These are phyloP conservation scores for Pleurozium schreberi DNA, from an alignment of 225 moss, liverwort and hornwort genomes.

Conservation along the genomic window DNA sequence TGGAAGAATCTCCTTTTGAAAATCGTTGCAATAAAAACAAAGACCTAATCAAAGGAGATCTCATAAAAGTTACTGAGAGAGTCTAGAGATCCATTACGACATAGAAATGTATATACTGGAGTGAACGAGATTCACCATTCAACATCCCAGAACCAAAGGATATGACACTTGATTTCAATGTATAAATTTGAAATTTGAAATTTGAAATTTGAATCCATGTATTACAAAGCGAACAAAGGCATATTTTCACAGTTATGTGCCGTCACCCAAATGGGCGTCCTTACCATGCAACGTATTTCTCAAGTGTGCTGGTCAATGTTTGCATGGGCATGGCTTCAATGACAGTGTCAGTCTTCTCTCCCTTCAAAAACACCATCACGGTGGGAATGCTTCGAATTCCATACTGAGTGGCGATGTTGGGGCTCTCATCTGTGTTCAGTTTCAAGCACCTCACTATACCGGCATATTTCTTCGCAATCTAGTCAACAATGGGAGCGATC, in stretches of 20 bases:
- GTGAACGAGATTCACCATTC: neutral
- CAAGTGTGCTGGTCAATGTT: slow-evolving; percentile 52
- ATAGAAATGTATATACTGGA: neutral
- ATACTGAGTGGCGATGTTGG: slow-evolving; percentile 63
- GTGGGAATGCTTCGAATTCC: slow-evolving; percentile 95
- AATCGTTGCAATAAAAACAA: neutral
- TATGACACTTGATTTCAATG: neutral
- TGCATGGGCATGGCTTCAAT: slow-evolving; percentile 81
- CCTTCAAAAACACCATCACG: slow-evolving; percentile 68
- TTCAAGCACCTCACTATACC: slow-evolving; percentile 81
- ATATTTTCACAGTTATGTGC: neutral
- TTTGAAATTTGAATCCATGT: neutral
- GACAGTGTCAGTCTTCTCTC: slow-evolving; percentile 70
- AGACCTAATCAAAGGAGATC: neutral
- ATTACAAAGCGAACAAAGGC: neutral
- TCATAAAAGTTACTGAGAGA: neutral
- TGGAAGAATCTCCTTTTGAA: neutral
- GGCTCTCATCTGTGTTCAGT: slow-evolving; percentile 83
- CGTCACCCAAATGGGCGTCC: neutral
- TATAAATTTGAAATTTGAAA: neutral
- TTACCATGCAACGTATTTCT: slow-evolving; percentile 68
- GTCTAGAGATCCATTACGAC: neutral
- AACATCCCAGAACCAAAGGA: neutral
- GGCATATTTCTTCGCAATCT: slow-evolving; percentile 67
- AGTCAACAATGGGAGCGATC: slow-evolving; percentile 82